Evolutionary conservation across 345 rosid species (phyloP), one percentile per base, ranked within the genome.

Genomic region (Litchi chinensis): DNA sequence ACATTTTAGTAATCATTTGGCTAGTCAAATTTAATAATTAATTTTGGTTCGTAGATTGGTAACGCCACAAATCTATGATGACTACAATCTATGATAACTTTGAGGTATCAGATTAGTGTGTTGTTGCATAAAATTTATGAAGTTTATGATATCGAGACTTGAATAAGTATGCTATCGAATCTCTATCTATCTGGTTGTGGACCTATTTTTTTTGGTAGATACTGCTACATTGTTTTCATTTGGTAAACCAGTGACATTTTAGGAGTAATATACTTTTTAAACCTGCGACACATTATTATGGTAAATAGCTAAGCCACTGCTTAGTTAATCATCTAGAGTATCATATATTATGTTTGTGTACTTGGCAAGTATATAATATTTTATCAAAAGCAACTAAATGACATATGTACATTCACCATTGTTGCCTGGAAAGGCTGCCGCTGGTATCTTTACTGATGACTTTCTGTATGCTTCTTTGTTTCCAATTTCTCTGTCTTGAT

Each of bases 401-500:
- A 65, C 43, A 5, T 7, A 24, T 2, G 10, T 32, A 44, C n/a
- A n/a, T n/a, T n/a, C 69, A 65, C 10, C 40, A 65, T 28, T 39
- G 10, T 4, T 13, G 21, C 32, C 44, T 28, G 21, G 70, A 66
- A 66, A 66, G 70, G 21, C 41, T 4, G 6, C 37, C 22, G 13
- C 56, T 4, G 10, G 40, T 22, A 24, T 48, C 18, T 50, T 69
- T 50, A 71, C 32, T 24, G 62, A 37, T 71, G n/a, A 11, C 43
- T 26, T 71, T 71, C 13, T 26, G 9, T 13, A 22, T 28, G 39
- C 13, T 73, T 10, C 28, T 75, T 57, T 12, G 39, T 54, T 76
- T 73, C 64, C 59, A 63, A n/a, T 54, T 68, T 70, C 52, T 41
- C 22, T 70, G 28, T 70, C 62, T 62, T 77, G 64, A 4, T 70